Evolutionary conservation across 2,329 filamentous ascomycete species (phyloP), one percentile per base, ranked within the genome.

Genomic region (Coniochaeta ligniaria): DNA sequence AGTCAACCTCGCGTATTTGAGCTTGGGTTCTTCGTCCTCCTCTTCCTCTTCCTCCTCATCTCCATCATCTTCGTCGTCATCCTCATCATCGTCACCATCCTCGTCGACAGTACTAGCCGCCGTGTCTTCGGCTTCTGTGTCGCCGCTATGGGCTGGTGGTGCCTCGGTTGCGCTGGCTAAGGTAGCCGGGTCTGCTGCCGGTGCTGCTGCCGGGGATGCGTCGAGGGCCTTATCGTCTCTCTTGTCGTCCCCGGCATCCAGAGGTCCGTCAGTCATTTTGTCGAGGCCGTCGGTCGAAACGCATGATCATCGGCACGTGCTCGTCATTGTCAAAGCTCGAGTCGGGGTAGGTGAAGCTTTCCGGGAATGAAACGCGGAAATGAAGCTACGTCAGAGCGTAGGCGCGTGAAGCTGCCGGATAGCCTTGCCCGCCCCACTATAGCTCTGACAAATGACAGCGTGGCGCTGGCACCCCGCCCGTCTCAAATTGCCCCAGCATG

Each of bases 1-100:
- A 8, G 95, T 98, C 66, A 98, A 77, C 57, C 92, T 89, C 58
- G 89, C 89, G 73, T 97, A 97, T 75, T 99, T 99, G 68, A 99
- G 84, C 70, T 88, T 89, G 31, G 95, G 96, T 75, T 98, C 94
- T 20, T 98, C 94, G 6, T 97, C 93, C 3, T 95, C 92, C 0
- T 93, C 91, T 0, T 96, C 91, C 0, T 89, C 87, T 0, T 90
- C 88, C 0, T 92, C 89, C 0, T 87, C 86, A 0, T 86, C 84
- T 0, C 87, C 84, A 0, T 75, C 77, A 0, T 76, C 77, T 0
- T 78, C 77, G 0, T 77, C 78, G 0, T 79, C 80, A 0, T 78
- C 77, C 0, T 80, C 80, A 0, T 77, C 75, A 0, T 74, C 74
- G 0, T 74, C 73, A 6, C 1, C 36, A n/a, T 57, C 61, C 14